Base-by-base conservation (phyloP, 164 flowering plant species). In the Euptelea pleiosperma region DNA sequence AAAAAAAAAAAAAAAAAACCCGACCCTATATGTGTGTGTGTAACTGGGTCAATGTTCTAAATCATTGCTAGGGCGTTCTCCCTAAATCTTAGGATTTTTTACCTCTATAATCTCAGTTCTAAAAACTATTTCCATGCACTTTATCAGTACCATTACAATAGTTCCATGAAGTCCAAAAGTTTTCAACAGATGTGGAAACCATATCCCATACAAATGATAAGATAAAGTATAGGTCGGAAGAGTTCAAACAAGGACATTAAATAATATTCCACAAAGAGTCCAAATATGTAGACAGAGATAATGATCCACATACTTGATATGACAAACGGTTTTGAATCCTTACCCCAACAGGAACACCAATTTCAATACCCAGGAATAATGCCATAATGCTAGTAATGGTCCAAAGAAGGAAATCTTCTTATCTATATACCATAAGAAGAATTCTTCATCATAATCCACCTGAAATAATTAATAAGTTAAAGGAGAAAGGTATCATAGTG, bases 371-470 rank as follows among this genome's bases (percentile, higher is more conserved):
- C 52, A 93, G 77, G 72, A 93, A 85, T 74, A 90, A 74, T 41
- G 99, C 86, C 25, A 83, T 70, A 8, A 65, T 42, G 55, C 72
- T 63, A 33, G 99, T 93, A 57, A 91, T 82, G 18, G 71, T 72
- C 99, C 99, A 94, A 55, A 94, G 91, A 66, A 88, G 76, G 74
- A 94, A 91, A 73, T 94, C 97, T 61, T 91, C 71, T 88, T 88
- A 71, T 91, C 86, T 16, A 85, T 88, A 75, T 75, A 82, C 99
- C 99, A 94, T 58, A 94, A 68, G 70, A 90, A 87, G 42, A 84
- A 85, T 46, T 96, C 97, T 77, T 91, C 95, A n/a, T 80, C 85
- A 75, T 86, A 91, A 72, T 94, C 99, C 71, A 94, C 95, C 99
- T 94, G 83, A 66, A 75, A 67, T 1, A 60, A 58, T 22, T n/a